A percentile compares a stretch with the other conserved stretches of the same genome.
Conservation (phyloP, 495 filamentous ascomycete species). For the Glonium stellatum region DNA sequence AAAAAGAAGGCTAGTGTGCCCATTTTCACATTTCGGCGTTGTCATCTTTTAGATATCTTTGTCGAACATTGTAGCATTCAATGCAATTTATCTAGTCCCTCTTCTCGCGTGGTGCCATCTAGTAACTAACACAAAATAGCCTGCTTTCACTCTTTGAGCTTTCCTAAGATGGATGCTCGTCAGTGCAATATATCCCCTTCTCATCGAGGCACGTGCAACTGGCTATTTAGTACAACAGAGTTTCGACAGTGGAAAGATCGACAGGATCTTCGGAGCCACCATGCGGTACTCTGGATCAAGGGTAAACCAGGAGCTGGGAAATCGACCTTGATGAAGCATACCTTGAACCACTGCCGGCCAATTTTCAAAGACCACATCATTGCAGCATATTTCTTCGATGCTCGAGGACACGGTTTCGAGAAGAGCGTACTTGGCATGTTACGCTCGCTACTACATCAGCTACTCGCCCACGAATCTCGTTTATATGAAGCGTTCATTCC, state of each 20-base stretch:
- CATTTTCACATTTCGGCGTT: background rate
- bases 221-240: constrained; percentile 19
- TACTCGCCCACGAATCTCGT: constrained; percentile 9
- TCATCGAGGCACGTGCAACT: constrained; percentile 31
- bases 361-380: constrained; percentile 18
- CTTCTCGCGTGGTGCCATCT: too few species aligned
- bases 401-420: constrained; percentile 30
- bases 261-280: constrained; percentile 4
- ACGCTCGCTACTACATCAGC: constrained; percentile 17
- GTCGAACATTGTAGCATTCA: too few species aligned
- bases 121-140: background rate
- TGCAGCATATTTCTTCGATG: constrained; percentile 40
- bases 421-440: constrained; percentile 19
- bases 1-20: background rate
- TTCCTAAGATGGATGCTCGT: constrained; percentile 27
- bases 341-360: constrained; percentile 1
- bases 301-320: constrained; percentile 32
- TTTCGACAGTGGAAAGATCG: constrained; percentile 21
- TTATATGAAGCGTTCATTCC: constrained; percentile 4
- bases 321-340: constrained; percentile 27
- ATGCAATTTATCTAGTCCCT: too few species aligned
- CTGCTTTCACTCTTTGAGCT: background rate
- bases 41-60: background rate
- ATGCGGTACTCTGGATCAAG: constrained; percentile 29
- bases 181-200: constrained; percentile 32